Evolutionary conservation across 495 filamentous ascomycete genomes (phyloP).

Genomic region (Penicillium parvum): DNA sequence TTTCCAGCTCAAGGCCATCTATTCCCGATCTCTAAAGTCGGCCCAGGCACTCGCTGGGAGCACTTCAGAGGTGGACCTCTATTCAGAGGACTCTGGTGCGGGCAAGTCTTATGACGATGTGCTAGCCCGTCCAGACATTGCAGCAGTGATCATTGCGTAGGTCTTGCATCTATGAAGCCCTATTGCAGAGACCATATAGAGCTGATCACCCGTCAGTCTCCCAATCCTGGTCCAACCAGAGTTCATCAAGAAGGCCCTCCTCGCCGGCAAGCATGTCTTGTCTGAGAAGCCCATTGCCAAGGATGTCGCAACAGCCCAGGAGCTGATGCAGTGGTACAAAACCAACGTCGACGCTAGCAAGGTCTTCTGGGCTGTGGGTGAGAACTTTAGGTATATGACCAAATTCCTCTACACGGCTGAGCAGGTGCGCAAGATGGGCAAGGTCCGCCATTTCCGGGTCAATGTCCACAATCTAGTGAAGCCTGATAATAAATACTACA

Average conservation of each 20-base stretch:
- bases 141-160: slow-evolving; percentile 64
- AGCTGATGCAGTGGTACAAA: slow-evolving; percentile 60
- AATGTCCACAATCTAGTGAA: slow-evolving; percentile 51
- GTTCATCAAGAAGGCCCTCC: slow-evolving; percentile 46
- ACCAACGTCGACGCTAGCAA: slow-evolving; percentile 42
- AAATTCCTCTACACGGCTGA: slow-evolving; percentile 53
- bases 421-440: slow-evolving; percentile 57
- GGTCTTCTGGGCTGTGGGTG: slow-evolving; percentile 61
- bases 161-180: slow-evolving; percentile 6
- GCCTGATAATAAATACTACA: slow-evolving; percentile 53
- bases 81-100: slow-evolving; percentile 57
- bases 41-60: slow-evolving; percentile 38
- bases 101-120: slow-evolving; percentile 54
- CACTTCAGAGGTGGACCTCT: slow-evolving; percentile 45
- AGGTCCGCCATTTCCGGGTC: slow-evolving; percentile 60
- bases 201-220: slow-evolving; percentile 34
- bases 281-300: slow-evolving; percentile 81
- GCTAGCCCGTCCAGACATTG: slow-evolving; percentile 59
- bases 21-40: slow-evolving; percentile 55
- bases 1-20: slow-evolving; percentile 55
- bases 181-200: background rate
- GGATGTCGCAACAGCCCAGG: slow-evolving; percentile 56
- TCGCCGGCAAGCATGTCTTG: slow-evolving; percentile 73
- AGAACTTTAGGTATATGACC: slow-evolving; percentile 69
- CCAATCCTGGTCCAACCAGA: slow-evolving; percentile 36